Evolutionary conservation across 2,329 filamentous ascomycete genomes (phyloP), one percentile per base, ranked within the genome.

Genomic region (Graphilbum fragrans): DNA sequence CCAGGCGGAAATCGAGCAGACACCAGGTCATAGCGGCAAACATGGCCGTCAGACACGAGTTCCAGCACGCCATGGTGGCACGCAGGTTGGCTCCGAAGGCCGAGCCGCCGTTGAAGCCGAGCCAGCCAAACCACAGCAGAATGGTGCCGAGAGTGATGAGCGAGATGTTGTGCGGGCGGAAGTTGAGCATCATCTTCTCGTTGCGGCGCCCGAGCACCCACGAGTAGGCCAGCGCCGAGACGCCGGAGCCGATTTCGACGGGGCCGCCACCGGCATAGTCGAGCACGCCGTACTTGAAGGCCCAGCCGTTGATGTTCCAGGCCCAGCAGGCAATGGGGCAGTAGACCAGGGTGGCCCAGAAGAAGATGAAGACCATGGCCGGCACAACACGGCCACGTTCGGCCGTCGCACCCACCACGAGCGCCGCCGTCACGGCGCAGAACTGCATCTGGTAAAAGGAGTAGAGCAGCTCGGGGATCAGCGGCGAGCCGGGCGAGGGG

Each of bases 151-250:
- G 81, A 1, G 92, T 88, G 64, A 98, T 94, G 56, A 96, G 76
- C 6, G 88, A 94, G 51, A 96, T 92, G 69, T 98, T 98, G 72
- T 98, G 92, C 17, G 92, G 92, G 52, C 92, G 86, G 76, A 96
- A 96, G 74, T 96, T 96, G 65, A 95, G 77, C 86, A 96, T 95
- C 87, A 96, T 95, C 69, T 87, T 92, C 69, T 96, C 90, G 67
- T 95, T 92, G 51, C 92, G 86, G 56, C 87, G 85, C 52, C 92
- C 92, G 46, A 98, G 83, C 31, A 95, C 80, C 85, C 86, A 82
- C 3, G 88, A 94, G 68, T 96, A 98, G 50, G 92, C 92, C 37
- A 96, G 72, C 23, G 90, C 92, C 35, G 86, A 92, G 64, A 94
- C 70, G 58, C 92, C 92, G 44, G 92, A 96, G 46, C 77, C 85